Base-by-base conservation (phyloP, 371 early-diverging fungal species). In the Mucor sp. region DNA sequence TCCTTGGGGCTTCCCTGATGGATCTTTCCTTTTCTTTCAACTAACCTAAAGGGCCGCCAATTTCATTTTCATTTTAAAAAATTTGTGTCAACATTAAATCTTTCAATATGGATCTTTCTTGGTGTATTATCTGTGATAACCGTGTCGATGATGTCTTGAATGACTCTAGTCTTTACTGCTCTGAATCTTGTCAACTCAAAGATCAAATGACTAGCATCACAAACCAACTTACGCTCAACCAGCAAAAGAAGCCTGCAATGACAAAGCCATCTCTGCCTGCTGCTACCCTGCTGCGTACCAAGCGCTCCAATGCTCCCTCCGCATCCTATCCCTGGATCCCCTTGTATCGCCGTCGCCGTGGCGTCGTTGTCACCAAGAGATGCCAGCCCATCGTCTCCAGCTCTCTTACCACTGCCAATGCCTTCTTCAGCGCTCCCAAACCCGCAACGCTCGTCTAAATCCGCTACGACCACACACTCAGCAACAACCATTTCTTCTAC, bases 301-400 rank as follows among this genome's bases (percentile, higher is more conserved):
- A 76, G 60, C 67, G 73, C n/a, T 63, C 72, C 30, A 43, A 43
- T 48, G 70, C 73, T n/a, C 65, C 70, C 6, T 67, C 76, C n/a
- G 50, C 68, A 27, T 72, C 73, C 32, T 76, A 76, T 44, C 76
- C 76, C 35, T 76, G 76, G 76, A 59, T 76, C 27, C 76, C 76
- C 37, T 58, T 76, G 47, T 72, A 72, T 35, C 67, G 76, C 11
- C 67, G 73, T 43, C 72, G 73, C 41, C 74, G 70, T 62, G 74
- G 70, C 67, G 71, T 72, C 14, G 70, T 76, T 27, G 65, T 76
- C 0, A 67, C 74, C 9, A 69, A 72, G 41, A 74, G 79, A n/a
- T 79, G 79, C 55, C 72, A 74, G 53, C 79, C 79, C 47, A 58
- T 77, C 58, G 75, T 77, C 4, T 72, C 78, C 6, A 70, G 78